A percentile compares a stretch with the other conserved stretches of the same genome.
phyloP scores from a whole-genome alignment of 164 flowering plant species.

The Magnolia changhungtana region DNA sequence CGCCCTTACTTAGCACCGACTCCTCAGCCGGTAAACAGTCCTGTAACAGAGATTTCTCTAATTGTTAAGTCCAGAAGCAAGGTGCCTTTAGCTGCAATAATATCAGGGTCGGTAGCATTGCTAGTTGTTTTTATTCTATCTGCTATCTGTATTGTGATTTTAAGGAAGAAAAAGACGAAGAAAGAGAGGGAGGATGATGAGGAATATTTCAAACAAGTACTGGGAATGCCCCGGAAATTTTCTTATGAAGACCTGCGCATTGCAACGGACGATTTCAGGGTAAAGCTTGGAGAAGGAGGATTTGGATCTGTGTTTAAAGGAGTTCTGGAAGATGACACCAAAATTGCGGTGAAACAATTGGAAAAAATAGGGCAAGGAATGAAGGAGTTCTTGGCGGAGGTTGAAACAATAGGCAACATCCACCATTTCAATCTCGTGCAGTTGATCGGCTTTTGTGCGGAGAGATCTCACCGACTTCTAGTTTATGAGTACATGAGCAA shows the following conservation, averaged over 20 bases:
- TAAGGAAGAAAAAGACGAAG: background rate
- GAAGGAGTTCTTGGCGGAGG: constrained; percentile 13
- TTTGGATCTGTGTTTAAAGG: constrained; percentile 17
- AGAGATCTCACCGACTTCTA: constrained; percentile 7
- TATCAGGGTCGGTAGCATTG: constrained; percentile 6
- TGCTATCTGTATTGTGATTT: background rate
- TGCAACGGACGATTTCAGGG: background rate
- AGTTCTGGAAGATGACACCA: constrained; percentile 4
- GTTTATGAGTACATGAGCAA: constrained; percentile 17
- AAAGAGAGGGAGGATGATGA: background rate
- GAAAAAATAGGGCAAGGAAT: constrained; percentile 8
- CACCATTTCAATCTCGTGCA: constrained; percentile 15
- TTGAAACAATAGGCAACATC: constrained; percentile 6
- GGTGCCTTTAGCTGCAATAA: background rate
- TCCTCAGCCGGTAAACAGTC: background rate
- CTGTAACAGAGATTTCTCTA: background rate
- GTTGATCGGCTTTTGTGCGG: constrained; percentile 10
- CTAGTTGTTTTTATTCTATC: background rate
- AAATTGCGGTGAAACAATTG: constrained; percentile 12
- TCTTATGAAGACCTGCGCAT: background rate
- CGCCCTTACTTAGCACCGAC: background rate
- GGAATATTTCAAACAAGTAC: constrained; percentile 16
- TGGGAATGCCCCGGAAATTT: constrained; percentile 12
- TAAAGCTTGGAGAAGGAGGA: constrained; percentile 12
- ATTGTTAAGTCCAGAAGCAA: background rate